These are phyloP conservation scores for Hydnomerulius pinastri DNA, from an alignment of 768 basidiomycete genomes.

Conservation along the genomic window DNA sequence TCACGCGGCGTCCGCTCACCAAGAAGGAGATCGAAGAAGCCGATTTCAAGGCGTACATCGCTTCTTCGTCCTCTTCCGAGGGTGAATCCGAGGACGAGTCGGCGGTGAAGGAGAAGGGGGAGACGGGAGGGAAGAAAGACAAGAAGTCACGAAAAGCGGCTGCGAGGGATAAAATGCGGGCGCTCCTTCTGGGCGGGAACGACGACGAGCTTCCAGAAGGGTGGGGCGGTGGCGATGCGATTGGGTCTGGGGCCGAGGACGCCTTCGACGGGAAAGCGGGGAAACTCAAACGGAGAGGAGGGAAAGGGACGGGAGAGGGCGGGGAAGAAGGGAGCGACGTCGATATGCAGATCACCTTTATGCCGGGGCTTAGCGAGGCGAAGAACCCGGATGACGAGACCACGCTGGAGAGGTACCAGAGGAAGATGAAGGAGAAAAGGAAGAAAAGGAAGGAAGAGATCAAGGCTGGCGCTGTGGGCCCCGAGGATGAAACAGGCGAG, in stretches of 20 bases:
- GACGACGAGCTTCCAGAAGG: constrained; percentile 80
- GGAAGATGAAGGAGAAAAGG: constrained; percentile 88
- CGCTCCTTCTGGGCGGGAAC: constrained; percentile 67
- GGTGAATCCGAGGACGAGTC: constrained; percentile 44
- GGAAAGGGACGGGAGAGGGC: constrained; percentile 17
- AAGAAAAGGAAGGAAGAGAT: constrained; percentile 74
- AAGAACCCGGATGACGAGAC: constrained; percentile 72
- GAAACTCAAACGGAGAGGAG: neutral
- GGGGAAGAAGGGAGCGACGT: constrained; percentile 47
- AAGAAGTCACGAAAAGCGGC: constrained; percentile 40
- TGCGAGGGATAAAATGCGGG: constrained; percentile 72
- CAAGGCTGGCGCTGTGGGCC: constrained; percentile 20
- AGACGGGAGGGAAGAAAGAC: constrained; percentile 4
- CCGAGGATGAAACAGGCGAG: constrained; percentile 26
- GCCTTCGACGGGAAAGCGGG: constrained; percentile 28
- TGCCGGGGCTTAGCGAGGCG: constrained; percentile 70
- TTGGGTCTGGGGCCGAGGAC: too few relatives aligned
- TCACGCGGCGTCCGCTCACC: constrained; percentile 78
- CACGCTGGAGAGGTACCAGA: constrained; percentile 84
- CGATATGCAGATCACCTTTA: constrained; percentile 96
- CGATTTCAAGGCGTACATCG: constrained; percentile 82
- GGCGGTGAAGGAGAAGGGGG: too few relatives aligned
- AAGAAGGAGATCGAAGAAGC: constrained; percentile 88
- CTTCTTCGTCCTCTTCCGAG: constrained; percentile 69
- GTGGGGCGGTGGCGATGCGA: too few relatives aligned